phyloP scores from a whole-genome alignment of 768 basidiomycete species.

The Trametes sanguinea region DNA sequence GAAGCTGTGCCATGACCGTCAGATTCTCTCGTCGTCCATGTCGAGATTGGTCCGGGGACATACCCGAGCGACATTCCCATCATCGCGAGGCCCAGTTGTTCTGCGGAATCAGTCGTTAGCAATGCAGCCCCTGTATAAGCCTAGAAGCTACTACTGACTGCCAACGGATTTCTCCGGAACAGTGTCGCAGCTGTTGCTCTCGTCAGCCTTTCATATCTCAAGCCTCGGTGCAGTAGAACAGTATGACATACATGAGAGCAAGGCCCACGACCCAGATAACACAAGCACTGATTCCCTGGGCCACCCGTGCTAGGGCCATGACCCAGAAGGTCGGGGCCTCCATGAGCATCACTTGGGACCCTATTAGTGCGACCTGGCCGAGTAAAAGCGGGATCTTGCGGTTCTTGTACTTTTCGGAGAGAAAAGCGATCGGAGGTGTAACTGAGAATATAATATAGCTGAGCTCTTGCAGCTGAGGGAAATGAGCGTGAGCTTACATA shows the following conservation, averaged over 20 bases:
- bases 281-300: slow-evolving; percentile 44
- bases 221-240: neutral
- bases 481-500: slow-evolving; percentile 26
- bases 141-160: slow-evolving; percentile 29
- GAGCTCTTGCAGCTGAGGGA: no score
- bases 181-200: slow-evolving; percentile 37
- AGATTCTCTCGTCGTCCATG: neutral
- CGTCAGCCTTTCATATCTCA: neutral
- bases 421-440: slow-evolving; percentile 38
- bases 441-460: slow-evolving; percentile 23
- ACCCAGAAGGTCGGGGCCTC: slow-evolving; percentile 40
- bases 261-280: slow-evolving; percentile 44
- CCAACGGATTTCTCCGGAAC: slow-evolving; percentile 37
- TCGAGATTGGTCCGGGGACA: neutral
- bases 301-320: slow-evolving; percentile 41
- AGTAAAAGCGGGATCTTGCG: slow-evolving; percentile 34
- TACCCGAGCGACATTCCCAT: slow-evolving; percentile 43
- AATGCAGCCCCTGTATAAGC: neutral
- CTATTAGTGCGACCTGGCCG: slow-evolving; percentile 37
- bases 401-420: slow-evolving; percentile 38
- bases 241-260: slow-evolving; percentile 36
- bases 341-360: slow-evolving; percentile 43
- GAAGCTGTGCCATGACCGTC: slow-evolving; percentile 24
- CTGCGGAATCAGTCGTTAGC: slow-evolving; percentile 21
- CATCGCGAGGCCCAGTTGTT: slow-evolving; percentile 43